Evolutionary conservation across 2,329 filamentous ascomycete genomes (phyloP), one percentile per base, ranked within the genome.

Genomic region (Pseudogymnoascus sp.): DNA sequence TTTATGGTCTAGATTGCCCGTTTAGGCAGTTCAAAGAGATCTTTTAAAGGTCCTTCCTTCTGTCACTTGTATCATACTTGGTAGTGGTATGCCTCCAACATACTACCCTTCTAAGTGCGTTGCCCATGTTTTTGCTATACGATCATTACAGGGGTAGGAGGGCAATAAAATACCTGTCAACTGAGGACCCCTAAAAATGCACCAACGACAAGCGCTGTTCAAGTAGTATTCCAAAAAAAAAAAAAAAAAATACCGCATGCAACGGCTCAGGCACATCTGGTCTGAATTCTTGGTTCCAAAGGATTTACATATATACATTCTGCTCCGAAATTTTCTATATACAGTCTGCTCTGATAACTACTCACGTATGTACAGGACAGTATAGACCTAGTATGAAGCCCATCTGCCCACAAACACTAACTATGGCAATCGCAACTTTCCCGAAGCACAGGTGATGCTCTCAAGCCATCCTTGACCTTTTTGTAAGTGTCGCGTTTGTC

Each of bases 11-110:
- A 33, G 50, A 19, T 33, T 57, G 33, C 50, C 33, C 28, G 50
- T 57, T 57, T 57, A 57, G 50, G 50, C 50, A 57, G 33, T 57
- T 57, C 50, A 57, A 57, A 57, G 10, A 31, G 33, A 13, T 13
- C n/a, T n/a, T 7, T 57, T 19, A 8, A 57, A 7, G n/a, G n/a
- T 17, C 5, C 10, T 8, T 33, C 5, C 10, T 13, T 33, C 2
- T 5, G 10, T 57, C 2, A 13, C 26, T 10, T 50, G 23, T 31
- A 33, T 33, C 10, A 33, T 13, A 57, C 50, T 19, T 33, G 5
- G 28, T 57, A 26, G 17, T 57, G 50, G n/a, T 31, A 13, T 19
- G 19, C 44, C 15, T 50, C 19, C 23, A 50, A 10, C 23, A 28
- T 28, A 47, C 47, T 33, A 33, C 50, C 28, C n/a, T 33, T 57